phyloP scores from a whole-genome alignment of 768 basidiomycete genomes.

The Phylloporus arenicola region DNA sequence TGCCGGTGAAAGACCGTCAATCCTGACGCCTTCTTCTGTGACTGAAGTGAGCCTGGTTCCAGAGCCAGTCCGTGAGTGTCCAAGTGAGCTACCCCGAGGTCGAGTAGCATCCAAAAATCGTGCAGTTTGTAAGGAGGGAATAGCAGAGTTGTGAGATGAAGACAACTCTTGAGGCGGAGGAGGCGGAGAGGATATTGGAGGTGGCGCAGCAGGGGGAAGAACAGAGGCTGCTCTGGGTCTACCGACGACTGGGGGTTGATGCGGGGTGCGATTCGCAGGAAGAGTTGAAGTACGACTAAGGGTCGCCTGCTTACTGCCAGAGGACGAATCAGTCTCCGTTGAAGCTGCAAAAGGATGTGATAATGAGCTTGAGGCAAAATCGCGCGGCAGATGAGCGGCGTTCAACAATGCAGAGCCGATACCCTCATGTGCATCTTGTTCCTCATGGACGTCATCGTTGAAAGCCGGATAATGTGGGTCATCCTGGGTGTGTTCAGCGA shows the following conservation, averaged over 20 bases:
- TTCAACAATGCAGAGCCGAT: conserved; percentile 44
- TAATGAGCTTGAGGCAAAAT: conserved; percentile 20
- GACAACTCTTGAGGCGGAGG: conserved; percentile 46
- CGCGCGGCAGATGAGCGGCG: conserved; percentile 26
- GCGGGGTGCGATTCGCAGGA: conserved; percentile 26
- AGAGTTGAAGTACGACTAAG: conserved; percentile 35
- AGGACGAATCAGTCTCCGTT: conserved; percentile 34
- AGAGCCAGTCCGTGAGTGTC: conserved; percentile 53
- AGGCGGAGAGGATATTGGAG: conserved; percentile 56
- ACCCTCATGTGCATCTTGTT: conserved; percentile 37
- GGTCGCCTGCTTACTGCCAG: conserved; percentile 15
- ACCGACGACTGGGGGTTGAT: conserved; percentile 21
- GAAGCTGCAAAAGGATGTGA: conserved; percentile 50
- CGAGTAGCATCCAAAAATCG: conserved; percentile 36
- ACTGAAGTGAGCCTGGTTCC: conserved; percentile 53
- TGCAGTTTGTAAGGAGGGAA: conserved; percentile 27
- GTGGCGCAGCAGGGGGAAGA: conserved; percentile 62
- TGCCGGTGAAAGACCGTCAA: conserved; percentile 31
- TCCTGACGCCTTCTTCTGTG: conserved; percentile 50
- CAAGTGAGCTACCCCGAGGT: conserved; percentile 44
- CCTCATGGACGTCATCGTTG: conserved; percentile 24
- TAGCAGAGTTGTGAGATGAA: conserved; percentile 22
- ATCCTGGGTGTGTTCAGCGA: conserved; percentile 36
- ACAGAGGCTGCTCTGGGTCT: conserved; percentile 54
- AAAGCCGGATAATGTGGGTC: conserved; percentile 23